Evolutionary conservation across 176 grass and related monocot genomes (phyloP), one percentile per base, ranked within the genome.

Genomic region (Oryza rufipogon): DNA sequence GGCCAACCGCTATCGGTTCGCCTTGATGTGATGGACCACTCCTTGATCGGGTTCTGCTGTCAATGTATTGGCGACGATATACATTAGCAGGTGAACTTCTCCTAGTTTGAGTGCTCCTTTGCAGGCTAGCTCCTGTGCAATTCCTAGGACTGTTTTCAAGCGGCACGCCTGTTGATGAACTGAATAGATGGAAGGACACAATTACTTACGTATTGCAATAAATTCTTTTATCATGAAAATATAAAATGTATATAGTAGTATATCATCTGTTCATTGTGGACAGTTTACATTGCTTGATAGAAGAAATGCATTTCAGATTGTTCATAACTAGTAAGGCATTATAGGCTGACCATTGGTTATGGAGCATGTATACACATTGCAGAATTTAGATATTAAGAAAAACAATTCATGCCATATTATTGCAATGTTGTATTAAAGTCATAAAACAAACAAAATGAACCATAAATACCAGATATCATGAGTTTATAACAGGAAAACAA

Each of bases 11-110:
- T 32, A 45, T 44, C 1, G 9, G 65, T 56, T 76, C 71, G 72
- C 73, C 52, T 45, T 64, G 49, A 48, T 70, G 33, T 3, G 32
- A 19, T 28, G 9, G 64, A 48, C 13, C 13, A 76, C 36, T 75
- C 64, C 67, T 23, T 39, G 79, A 64, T 82, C 64, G 49, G 33
- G 14, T 46, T 13, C 13, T 30, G 19, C 16, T 63, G 3, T 28
- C 3, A 20, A 71, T 49, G 5, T 64, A 70, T 82, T 58, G 9
- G 72, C 49, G 65, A 70, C 13, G 79, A 51, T 2, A 20, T 66
- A 80, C 68, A 11, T 36, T 71, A 58, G 51, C 39, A 70, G 65
- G 49, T 63, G 86, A 75, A 26, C 73, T 39, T 77, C 11, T 33
- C 71, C 45, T 82, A 22, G 11, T 77, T 26, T 65, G 79, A 64